Conservation (phyloP, 129 eudicot species). For the Lonicera japonica region DNA sequence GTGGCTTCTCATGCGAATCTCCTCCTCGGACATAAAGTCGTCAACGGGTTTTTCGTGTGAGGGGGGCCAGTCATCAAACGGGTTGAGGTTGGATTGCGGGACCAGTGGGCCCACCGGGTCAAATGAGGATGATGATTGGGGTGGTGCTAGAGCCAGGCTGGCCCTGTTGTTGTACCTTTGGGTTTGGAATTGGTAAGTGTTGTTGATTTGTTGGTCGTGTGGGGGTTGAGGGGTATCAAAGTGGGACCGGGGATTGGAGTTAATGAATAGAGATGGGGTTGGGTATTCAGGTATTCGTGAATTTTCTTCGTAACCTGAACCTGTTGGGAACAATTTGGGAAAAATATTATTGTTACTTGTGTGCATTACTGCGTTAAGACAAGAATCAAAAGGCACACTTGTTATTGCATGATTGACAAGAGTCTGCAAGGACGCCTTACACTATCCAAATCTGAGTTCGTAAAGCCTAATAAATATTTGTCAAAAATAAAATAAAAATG, state of each 20-base stretch:
- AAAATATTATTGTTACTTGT: not conserved
- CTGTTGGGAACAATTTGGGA: conserved; percentile 9
- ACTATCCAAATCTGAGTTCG: too few species aligned
- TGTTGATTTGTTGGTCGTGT: conserved; percentile 37
- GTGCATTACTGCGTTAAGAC: too few species aligned
- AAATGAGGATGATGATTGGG: conserved; percentile 65
- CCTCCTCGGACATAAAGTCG: conserved; percentile 79
- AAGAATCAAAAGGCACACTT: too few species aligned
- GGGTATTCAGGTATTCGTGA: conserved; percentile 34
- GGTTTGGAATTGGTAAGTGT: conserved; percentile 39
- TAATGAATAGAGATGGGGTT: conserved; percentile 40
- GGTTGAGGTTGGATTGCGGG: conserved; percentile 51
- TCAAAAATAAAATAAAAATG: too few species aligned
- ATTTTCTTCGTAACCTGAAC: conserved; percentile 55
- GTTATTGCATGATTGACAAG: too few species aligned
- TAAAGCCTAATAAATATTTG: too few species aligned
- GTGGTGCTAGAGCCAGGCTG: conserved; percentile 63
- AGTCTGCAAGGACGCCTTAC: too few species aligned
- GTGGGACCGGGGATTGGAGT: conserved; percentile 38
- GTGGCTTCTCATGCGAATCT: conserved; percentile 77
- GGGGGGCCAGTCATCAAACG: conserved; percentile 74
- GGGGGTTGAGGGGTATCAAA: conserved; percentile 37
- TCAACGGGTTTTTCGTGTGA: conserved; percentile 39
- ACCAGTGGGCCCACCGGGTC: conserved; percentile 34
- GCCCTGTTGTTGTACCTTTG: conserved; percentile 38